Evolutionary conservation across 2,329 filamentous ascomycete genomes (phyloP).

Genomic region (Colletotrichum eremochloae): DNA sequence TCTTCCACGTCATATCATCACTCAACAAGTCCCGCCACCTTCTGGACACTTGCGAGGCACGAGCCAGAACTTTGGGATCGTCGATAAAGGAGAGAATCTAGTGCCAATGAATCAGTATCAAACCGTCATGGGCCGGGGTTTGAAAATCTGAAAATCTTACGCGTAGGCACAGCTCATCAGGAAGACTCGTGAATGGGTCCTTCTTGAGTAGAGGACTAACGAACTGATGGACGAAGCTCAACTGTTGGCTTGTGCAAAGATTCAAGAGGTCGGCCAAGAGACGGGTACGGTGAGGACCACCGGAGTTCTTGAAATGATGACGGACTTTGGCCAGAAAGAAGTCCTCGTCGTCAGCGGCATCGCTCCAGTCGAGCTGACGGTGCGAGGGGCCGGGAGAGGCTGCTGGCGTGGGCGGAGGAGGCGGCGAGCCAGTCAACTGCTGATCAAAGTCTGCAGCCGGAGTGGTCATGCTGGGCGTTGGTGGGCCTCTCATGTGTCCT

Average conservation of each 20-base stretch:
- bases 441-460: slow-evolving; percentile 74
- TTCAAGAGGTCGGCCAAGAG: slow-evolving; percentile 91
- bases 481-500: slow-evolving; percentile 67
- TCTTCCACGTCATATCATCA: slow-evolving; percentile 99
- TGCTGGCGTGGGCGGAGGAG: slow-evolving; percentile 74
- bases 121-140: background rate
- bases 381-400: slow-evolving; percentile 74
- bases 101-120: slow-evolving; percentile 10
- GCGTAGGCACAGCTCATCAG: slow-evolving; percentile 91
- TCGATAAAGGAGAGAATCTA: slow-evolving; percentile 97
- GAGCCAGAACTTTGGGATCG: slow-evolving; percentile 91
- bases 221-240: slow-evolving; percentile 97
- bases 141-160: slow-evolving; percentile 62
- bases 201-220: slow-evolving; percentile 95
- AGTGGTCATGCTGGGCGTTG: slow-evolving; percentile 76
- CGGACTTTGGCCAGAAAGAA: slow-evolving; percentile 84
- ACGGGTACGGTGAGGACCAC: slow-evolving; percentile 80
- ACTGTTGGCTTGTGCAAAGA: slow-evolving; percentile 92
- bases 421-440: slow-evolving; percentile 71
- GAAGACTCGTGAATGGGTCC: slow-evolving; percentile 92
- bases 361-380: slow-evolving; percentile 79
- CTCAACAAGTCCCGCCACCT: slow-evolving; percentile 94
- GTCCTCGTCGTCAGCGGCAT: slow-evolving; percentile 84
- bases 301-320: slow-evolving; percentile 83
- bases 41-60: slow-evolving; percentile 95